These are phyloP conservation scores for Mycena indigotica DNA, from an alignment of 768 basidiomycete species.

Conservation along the genomic window DNA sequence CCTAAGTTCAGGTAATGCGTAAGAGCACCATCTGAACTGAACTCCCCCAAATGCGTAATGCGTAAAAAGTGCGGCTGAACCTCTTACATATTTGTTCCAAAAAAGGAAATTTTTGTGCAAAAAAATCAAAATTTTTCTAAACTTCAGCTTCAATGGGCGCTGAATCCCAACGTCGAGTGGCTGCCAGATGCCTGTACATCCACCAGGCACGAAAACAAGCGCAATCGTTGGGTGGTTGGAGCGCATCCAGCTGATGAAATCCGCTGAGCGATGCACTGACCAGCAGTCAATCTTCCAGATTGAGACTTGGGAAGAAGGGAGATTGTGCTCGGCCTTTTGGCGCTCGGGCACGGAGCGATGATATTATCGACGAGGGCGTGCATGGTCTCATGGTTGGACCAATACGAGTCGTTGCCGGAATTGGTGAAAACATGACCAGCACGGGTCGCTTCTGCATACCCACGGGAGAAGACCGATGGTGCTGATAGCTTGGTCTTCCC, in stretches of 20 bases:
- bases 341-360: slow-evolving; percentile 29
- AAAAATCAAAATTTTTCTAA: too few species aligned
- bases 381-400: slow-evolving; percentile 32
- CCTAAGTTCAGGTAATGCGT: too few species aligned
- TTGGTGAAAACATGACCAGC: slow-evolving; percentile 25
- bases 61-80: too few species aligned
- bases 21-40: too few species aligned
- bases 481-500: slow-evolving; percentile 30
- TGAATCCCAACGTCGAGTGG: slow-evolving; percentile 29
- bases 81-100: too few species aligned
- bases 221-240: slow-evolving; percentile 27
- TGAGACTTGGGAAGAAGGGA: slow-evolving; percentile 14
- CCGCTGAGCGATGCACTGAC: slow-evolving; percentile 33
- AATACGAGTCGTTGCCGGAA: slow-evolving; percentile 27
- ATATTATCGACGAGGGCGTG: slow-evolving; percentile 25
- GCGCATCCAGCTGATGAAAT: slow-evolving; percentile 32
- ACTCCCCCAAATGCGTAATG: too few species aligned
- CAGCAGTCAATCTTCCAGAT: slow-evolving; percentile 28
- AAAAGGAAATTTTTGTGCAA: too few species aligned
- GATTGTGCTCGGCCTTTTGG: slow-evolving; percentile 15
- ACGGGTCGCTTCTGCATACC: slow-evolving; percentile 25
- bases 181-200: slow-evolving; percentile 27
- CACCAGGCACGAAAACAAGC: slow-evolving; percentile 25
- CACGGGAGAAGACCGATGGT: slow-evolving; percentile 19
- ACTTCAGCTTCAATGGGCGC: slow-evolving; percentile 19